Evolutionary conservation across 495 filamentous ascomycete genomes (phyloP).

Genomic region (Chlorociboria aeruginascens): DNA sequence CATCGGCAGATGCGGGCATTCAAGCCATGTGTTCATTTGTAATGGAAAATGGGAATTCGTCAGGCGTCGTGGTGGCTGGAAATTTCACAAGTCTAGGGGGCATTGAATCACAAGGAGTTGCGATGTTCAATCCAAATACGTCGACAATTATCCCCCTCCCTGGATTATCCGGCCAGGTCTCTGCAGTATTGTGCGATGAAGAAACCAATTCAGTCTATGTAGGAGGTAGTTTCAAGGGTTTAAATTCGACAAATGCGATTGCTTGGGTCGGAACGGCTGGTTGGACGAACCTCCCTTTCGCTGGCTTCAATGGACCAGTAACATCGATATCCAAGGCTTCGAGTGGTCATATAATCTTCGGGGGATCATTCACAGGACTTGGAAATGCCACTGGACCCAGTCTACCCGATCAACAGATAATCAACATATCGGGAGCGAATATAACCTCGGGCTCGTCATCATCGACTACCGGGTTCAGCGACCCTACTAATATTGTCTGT

Average conservation of each 20-base stretch:
- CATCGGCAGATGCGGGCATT: conserved; percentile 70
- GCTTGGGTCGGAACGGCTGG: conserved; percentile 59
- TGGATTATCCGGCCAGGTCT: conserved; percentile 73
- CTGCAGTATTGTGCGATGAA: conserved; percentile 70
- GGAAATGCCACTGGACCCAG: conserved; percentile 59
- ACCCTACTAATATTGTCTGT: conserved; percentile 80
- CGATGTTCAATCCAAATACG: conserved; percentile 62
- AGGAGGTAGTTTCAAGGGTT: conserved; percentile 70
- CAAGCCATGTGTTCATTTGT: conserved; percentile 76
- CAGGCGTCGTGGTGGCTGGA: conserved; percentile 74
- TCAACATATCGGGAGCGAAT: conserved; percentile 70
- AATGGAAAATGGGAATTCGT: conserved; percentile 49
- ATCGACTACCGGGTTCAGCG: conserved; percentile 50
- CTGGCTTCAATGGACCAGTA: conserved; percentile 90
- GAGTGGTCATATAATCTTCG: conserved; percentile 80
- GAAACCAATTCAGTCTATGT: conserved; percentile 78
- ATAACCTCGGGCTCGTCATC: conserved; percentile 55
- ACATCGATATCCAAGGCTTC: conserved; percentile 68
- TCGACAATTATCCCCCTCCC: conserved; percentile 55
- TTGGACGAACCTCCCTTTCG: conserved; percentile 86
- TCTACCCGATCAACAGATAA: conserved; percentile 53
- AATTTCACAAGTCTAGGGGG: conserved; percentile 92
- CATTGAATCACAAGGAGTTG: conserved; percentile 63
- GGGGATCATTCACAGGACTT: conserved; percentile 82
- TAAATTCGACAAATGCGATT: conserved; percentile 78